Conservation (phyloP, 495 filamentous ascomycete genomes). For the Podospora comata region DNA sequence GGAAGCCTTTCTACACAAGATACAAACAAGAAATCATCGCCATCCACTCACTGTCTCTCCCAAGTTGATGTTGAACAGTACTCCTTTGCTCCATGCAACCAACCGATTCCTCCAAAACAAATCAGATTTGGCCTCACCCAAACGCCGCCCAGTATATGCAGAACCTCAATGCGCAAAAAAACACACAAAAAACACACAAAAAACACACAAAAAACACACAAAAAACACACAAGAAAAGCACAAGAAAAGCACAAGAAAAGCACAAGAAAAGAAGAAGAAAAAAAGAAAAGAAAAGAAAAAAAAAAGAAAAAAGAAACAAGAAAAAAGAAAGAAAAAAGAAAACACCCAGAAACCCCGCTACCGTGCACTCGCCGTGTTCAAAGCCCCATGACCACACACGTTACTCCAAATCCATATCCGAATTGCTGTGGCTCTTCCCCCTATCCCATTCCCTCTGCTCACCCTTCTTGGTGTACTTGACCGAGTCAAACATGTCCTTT, state of each 20-base stretch:
- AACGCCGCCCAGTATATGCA: not conserved
- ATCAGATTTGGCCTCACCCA: not conserved
- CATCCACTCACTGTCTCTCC: not conserved
- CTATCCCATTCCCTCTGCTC: constrained; percentile 84
- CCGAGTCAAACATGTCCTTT: constrained; percentile 59
- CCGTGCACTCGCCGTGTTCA: not conserved
- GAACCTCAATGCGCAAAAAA: not conserved
- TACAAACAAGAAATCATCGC: not conserved
- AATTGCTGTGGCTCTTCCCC: not conserved
- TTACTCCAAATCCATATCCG: not conserved
- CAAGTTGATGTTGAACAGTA: not conserved
- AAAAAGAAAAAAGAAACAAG: not conserved
- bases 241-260: too few species aligned
- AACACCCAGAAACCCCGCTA: not conserved
- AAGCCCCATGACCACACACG: not conserved
- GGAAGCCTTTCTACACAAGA: not conserved
- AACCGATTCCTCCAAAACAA: not conserved
- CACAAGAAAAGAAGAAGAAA: too few species aligned
- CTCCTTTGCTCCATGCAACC: not conserved
- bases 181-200: too few species aligned
- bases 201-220: too few species aligned
- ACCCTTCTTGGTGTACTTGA: constrained; percentile 75
- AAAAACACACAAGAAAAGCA: too few species aligned
- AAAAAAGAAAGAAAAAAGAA: not conserved
- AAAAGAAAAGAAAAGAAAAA: too few species aligned